phyloP scores from a whole-genome alignment of 2,329 filamentous ascomycete genomes.

The Trichoderma oligosporum region DNA sequence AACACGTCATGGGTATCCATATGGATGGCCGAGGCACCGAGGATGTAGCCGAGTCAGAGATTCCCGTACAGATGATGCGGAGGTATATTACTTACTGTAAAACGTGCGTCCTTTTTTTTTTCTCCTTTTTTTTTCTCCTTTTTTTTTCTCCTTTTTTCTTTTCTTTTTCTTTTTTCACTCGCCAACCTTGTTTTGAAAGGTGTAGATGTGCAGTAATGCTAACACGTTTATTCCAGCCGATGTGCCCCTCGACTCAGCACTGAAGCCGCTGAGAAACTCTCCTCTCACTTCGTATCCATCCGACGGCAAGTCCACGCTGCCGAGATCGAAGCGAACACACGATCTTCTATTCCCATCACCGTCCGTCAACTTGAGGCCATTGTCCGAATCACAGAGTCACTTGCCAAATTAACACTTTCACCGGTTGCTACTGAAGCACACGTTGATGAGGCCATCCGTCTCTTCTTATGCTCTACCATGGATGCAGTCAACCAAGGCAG shows the following conservation, averaged over 20 bases:
- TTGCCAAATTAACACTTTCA: constrained; percentile 85
- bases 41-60: constrained; percentile 80
- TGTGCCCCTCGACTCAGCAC: constrained; percentile 88
- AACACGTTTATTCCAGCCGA: constrained; percentile 50
- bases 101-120: constrained; percentile 57
- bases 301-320: constrained; percentile 88
- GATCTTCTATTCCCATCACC: constrained; percentile 94
- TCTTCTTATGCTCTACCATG: constrained; percentile 97
- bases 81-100: constrained; percentile 97
- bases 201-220: neutral
- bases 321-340: constrained; percentile 82
- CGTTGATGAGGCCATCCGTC: constrained; percentile 93
- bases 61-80: constrained; percentile 94
- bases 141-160: neutral
- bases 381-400: constrained; percentile 91
- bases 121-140: neutral
- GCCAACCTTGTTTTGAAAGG: too few relatives aligned
- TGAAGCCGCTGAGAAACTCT: constrained; percentile 91
- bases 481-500: constrained; percentile 91
- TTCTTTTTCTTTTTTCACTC: neutral
- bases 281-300: constrained; percentile 95
- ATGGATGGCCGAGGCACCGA: constrained; percentile 84
- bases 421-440: constrained; percentile 85
- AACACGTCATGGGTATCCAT: constrained; percentile 95
- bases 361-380: constrained; percentile 96